These are phyloP conservation scores for Chernovozyma sophiae-reginae DNA, from an alignment of 1,139 yeast genomes.

Conservation along the genomic window DNA sequence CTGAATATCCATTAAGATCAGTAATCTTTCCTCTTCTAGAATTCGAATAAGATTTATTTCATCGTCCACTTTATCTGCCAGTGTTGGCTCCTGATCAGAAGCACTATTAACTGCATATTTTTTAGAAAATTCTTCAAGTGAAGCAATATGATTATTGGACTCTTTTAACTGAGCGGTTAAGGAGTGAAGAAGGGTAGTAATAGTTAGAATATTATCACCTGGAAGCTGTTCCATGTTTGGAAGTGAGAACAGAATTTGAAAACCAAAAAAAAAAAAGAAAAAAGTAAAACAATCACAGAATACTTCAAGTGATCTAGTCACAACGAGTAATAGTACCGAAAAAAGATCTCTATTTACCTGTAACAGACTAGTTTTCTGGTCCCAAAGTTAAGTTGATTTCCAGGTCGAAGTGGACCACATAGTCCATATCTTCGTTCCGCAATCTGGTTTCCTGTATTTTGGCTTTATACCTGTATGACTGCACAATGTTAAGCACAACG, in stretches of 20 bases:
- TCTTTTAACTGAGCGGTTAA: constrained; percentile 19
- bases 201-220: constrained; percentile 21
- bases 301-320: no score
- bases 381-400: no score
- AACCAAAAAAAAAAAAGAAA: not conserved
- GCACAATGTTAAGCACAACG: no score
- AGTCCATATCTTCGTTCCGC: no score
- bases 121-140: constrained; percentile 19
- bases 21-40: constrained; percentile 34
- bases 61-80: not conserved
- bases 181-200: constrained; percentile 19
- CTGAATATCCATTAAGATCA: constrained; percentile 40
- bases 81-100: not conserved
- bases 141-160: constrained; percentile 16
- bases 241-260: not conserved
- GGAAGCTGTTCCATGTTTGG: constrained; percentile 17
- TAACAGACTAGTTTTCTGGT: no score
- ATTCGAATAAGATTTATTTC: constrained; percentile 11
- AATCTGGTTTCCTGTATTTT: no score
- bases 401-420: no score
- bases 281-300: no score
- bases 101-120: not conserved
- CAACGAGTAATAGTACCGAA: no score
- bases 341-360: no score
- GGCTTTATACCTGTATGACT: no score